Evolutionary conservation across 139 green algal genomes (phyloP), one percentile per base, ranked within the genome.

Genomic region (Bryopsis sp.): DNA sequence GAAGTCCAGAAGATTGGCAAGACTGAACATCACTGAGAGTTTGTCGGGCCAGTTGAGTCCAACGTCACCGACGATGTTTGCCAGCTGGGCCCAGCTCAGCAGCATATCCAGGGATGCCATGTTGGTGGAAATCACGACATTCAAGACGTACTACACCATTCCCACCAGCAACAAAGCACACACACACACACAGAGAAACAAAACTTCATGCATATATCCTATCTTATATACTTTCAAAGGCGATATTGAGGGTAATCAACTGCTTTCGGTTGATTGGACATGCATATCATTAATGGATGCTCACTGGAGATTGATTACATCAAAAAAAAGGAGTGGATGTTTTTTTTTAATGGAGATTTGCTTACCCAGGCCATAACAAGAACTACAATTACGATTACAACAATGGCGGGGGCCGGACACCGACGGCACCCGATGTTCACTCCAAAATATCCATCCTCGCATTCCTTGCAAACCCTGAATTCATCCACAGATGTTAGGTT

Each of bases 51-150:
- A 69, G 19, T 57, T 54, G 8, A 69, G 62, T 38, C 54, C 32
- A 8, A 69, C 62, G 22, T 69, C 62, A 28, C 62, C 62, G 37
- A 69, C 54, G 62, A 69, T 69, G 62, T 69, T 69, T 22, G 62
- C 62, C n/a, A 69, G 62, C 26, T 69, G 62, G 39, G 62, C 62
- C 62, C 62, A 69, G 26, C 38, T 28, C 33, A 69, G n/a, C 11
- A 69, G 26, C 62, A 57, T 58, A 22, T 69, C 62, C 15, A 69
- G 37, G 5, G 62, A 69, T 38, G 62, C 33, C 15, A 69, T 36
- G 26, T 29, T 69, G 24, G 35, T 54, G 5, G 62, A 69, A 8
- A 69, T n/a, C 26, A 69, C 43, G 19, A 69, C 62, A 35, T 69
- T 69, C 15, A 69, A 22, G 34, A 69, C 39, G 43, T 69, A 69